These are phyloP conservation scores for Colletotrichum truncatum DNA, from an alignment of 2,329 filamentous ascomycete species.

Conservation along the genomic window DNA sequence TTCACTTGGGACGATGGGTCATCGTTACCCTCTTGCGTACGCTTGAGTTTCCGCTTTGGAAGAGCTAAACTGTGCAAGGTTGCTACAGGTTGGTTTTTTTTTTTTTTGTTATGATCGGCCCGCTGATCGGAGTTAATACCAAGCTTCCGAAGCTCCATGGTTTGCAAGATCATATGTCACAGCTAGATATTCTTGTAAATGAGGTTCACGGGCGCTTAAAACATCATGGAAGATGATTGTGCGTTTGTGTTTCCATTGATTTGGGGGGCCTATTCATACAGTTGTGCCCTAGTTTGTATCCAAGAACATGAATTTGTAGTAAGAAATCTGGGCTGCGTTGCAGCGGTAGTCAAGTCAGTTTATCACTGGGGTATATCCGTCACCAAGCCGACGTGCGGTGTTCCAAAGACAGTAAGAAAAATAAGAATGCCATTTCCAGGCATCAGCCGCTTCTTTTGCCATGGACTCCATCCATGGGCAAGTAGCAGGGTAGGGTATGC, in stretches of 20 bases:
- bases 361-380: conserved; percentile 26
- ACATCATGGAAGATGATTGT: neutral
- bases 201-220: neutral
- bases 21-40: neutral
- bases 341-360: neutral
- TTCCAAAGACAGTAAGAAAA: conserved; percentile 4
- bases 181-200: neutral
- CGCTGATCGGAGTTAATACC: no score
- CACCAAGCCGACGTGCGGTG: conserved; percentile 11
- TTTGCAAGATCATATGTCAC: no score
- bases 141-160: no score
- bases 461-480: neutral
- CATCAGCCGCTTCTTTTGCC: neutral
- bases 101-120: no score
- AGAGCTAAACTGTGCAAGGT: no score
- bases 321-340: conserved; percentile 3
- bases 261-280: neutral
- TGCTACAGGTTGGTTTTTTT: no score
- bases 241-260: neutral
- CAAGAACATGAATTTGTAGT: neutral
- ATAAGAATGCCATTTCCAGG: neutral
- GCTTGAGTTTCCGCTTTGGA: neutral
- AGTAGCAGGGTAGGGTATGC: neutral
- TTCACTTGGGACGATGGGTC: neutral
- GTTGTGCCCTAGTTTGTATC: neutral